These are phyloP conservation scores for Mrakia hoshinonis DNA, from an alignment of 768 basidiomycete species.

Conservation along the genomic window DNA sequence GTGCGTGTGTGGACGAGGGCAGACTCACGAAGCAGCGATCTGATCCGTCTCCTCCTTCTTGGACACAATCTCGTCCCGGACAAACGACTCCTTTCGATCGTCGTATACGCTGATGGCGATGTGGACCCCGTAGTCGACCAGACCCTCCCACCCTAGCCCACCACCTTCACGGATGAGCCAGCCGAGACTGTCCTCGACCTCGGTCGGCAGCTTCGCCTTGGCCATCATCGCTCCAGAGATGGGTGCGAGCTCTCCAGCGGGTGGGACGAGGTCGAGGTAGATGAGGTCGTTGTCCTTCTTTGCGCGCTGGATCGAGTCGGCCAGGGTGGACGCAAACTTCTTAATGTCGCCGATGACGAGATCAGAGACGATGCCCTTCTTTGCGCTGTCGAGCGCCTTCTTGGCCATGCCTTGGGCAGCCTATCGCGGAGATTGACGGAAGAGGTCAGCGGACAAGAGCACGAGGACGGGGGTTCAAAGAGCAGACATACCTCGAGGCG, in stretches of 20 bases:
- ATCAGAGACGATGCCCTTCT: constrained; percentile 54
- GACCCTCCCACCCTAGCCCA: constrained; percentile 56
- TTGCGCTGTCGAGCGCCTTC: constrained; percentile 59
- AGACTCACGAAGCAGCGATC: constrained; percentile 52
- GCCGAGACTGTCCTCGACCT: constrained; percentile 38
- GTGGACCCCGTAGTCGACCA: constrained; percentile 78
- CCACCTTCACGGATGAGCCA: constrained; percentile 42
- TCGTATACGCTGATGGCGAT: constrained; percentile 86
- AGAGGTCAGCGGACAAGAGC: neutral
- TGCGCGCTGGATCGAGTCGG: constrained; percentile 59
- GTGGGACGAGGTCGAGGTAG: constrained; percentile 79
- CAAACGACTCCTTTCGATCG: constrained; percentile 61
- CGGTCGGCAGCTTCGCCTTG: constrained; percentile 49
- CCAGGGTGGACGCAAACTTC: constrained; percentile 67
- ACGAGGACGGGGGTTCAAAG: neutral
- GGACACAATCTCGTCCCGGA: constrained; percentile 59
- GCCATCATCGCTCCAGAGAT: constrained; percentile 63
- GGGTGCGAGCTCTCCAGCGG: constrained; percentile 56
- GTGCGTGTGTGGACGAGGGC: too few species aligned
- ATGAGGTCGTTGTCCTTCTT: constrained; percentile 90
- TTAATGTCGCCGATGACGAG: constrained; percentile 70
- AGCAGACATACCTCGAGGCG: constrained; percentile 46
- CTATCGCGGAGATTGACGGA: constrained; percentile 29
- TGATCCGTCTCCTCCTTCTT: constrained; percentile 57
- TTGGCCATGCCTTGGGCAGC: constrained; percentile 61